Evolutionary conservation across 2,329 filamentous ascomycete species (phyloP), one percentile per base, ranked within the genome.

Genomic region (Akanthomyces lecanii): DNA sequence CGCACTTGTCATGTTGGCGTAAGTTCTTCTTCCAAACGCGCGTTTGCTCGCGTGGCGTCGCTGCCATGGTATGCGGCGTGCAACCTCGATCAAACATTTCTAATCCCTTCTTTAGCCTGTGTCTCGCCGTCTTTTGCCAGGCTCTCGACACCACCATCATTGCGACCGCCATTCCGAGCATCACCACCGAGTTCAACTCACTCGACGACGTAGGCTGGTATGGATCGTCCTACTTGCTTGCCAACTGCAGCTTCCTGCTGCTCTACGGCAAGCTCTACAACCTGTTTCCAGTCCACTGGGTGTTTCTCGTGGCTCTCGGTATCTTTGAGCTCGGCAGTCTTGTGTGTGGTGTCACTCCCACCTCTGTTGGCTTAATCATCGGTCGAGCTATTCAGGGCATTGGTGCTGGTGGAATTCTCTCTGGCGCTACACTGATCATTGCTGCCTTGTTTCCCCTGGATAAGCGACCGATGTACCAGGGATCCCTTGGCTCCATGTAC

Each of bases 191-290:
- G 33, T 36, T 76, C 65, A 69, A 75, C 25, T 71, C 76, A 21
- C 67, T 79, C 1, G 69, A 72, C 5, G 78, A 80, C 59, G 73
- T 80, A 18, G 77, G 76, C 45, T 81, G 78, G 78, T 80, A 80
- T 57, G 76, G 75, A 25, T 67, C 65, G 51, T 66, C 67, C 6
- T 72, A 71, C 59, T 61, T 81, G 78, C 45, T 74, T 70, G 30
- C 72, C 70, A 11, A 66, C 69, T 2, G 77, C 78, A 2, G 78
- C 77, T 11, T 73, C 67, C 7, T 81, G 71, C 59, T 76, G 73
- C 56, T 77, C 71, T 28, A 70, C 71, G 79, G 79, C 81, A 68
- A 78, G 81, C 2, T 65, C 67, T 65, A 80, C 75, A 68, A 68
- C 40, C 70, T 69, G 48, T 70, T 64, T 47, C 53, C 64, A 48